Evolutionary conservation across 2,329 filamentous ascomycete species (phyloP), one percentile per base, ranked within the genome.

Genomic region (Penicillium sp.): DNA sequence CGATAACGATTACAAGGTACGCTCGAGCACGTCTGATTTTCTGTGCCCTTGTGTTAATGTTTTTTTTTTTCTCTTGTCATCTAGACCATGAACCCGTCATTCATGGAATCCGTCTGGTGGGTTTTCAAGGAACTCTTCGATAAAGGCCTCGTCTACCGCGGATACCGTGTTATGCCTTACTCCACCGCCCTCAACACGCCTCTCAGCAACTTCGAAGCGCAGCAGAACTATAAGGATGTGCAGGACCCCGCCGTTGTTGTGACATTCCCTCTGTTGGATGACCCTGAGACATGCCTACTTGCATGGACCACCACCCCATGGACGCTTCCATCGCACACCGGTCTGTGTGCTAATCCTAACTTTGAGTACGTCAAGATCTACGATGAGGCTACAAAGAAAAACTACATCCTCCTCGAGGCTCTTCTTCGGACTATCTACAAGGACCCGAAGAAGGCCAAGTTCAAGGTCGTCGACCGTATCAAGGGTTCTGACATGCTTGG

Each of bases 91-190:
- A 89, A 97, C 74, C 83, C 88, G n/a, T 87, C 81, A 21, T 97
- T 95, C 78, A 97, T 97, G 93, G 93, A 97, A 79, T 89, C 89
- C 0, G 86, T 90, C 64, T 97, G 93, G 93, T 97, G 93, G 93
- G 89, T 94, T 19, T 96, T 96, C 81, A 95, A 94, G 80, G 86
- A 93, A 73, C 82, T 97, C 25, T 95, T 91, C 73, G 90, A 96
- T 67, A 96, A 96, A 78, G 90, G 87, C 56, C 82, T 89, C 61
- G 91, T 97, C 55, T 97, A 97, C 74, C 89, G 91, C 66, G 93
- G 91, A 43, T 90, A 94, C 76, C 87, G 88, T 71, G 91, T 97
- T 62, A 94, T 97, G 90, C 93, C 93, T 13, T 97, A 94, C 76
- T 96, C 91, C 31, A 97, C 92, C 2, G 91, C 89, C 17, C 84